Percentiles rank a stretch among this genome's conserved stretches.
These are phyloP conservation scores for Rhizopogon vesiculosus DNA, from an alignment of 768 basidiomycete species.

Conservation along the genomic window DNA sequence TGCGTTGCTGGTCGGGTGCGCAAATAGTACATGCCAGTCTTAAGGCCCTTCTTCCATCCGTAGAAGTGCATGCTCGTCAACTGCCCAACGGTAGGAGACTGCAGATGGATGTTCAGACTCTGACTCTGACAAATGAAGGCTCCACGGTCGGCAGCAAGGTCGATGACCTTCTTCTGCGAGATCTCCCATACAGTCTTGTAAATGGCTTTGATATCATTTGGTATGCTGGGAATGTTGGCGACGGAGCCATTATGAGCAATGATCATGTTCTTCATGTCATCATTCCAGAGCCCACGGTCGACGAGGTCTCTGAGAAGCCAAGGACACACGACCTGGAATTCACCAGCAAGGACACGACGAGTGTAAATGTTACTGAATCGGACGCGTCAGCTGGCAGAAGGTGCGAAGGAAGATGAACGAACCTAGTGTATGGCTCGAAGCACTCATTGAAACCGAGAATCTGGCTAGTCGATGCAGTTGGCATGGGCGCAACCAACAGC, in stretches of 20 bases:
- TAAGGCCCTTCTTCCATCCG: conserved; percentile 99
- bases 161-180: conserved; percentile 96
- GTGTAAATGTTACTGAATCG: conserved; percentile 89
- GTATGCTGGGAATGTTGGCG: conserved; percentile 85
- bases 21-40: conserved; percentile 98
- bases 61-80: conserved; percentile 97
- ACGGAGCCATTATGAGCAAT: conserved; percentile 92
- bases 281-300: conserved; percentile 92
- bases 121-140: conserved; percentile 98
- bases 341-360: conserved; percentile 97
- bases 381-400: conserved; percentile 6
- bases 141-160: conserved; percentile 97
- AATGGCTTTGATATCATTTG: conserved; percentile 90
- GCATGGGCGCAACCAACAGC: conserved; percentile 93
- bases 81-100: conserved; percentile 85
- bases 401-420: conserved; percentile 11
- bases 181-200: conserved; percentile 99
- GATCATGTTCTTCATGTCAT: conserved; percentile 99
- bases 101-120: conserved; percentile 89
- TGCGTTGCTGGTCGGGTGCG: conserved; percentile 92
- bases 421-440: conserved; percentile 98
- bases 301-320: conserved; percentile 99
- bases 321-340: conserved; percentile 99
- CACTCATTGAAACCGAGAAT: conserved; percentile 98
- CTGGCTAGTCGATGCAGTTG: conserved; percentile 97